Evolutionary conservation across 257 asterid genomes (phyloP), one percentile per base, ranked within the genome.

Genomic region (Paulownia fortunei): DNA sequence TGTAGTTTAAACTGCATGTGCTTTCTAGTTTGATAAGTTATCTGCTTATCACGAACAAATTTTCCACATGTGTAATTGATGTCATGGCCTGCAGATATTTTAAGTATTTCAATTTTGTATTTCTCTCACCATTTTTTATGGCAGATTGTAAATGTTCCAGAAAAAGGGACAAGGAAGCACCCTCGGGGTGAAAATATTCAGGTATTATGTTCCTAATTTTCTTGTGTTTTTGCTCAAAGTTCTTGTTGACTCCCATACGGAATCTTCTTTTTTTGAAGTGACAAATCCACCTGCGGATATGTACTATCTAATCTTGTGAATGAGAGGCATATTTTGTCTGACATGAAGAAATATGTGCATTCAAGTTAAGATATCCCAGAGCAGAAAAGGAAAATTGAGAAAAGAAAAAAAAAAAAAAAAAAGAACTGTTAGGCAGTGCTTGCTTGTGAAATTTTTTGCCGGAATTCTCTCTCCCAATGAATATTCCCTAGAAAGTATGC

Each of bases 131-230:
- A 64, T 83, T 65, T 68, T 62, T 44, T 79, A 69, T 74, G 79
- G 79, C 94, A 94, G 98, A 89, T 90, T 75, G 93, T 94, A 77
- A 94, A 85, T 81, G 98, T 94, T 88, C 98, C 98, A 76, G 97
- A 94, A 82, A 94, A 94, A 77, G 98, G 98, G 79, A 91, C 96
- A 36, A 89, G 98, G 88, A 94, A 92, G 87, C 95, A 92, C 80
- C 95, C 98, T 69, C 97, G 97, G 19, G 98, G 97, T 55, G 98
- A 92, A 65, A 87, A 85, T 73, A 88, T 94, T 84, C 97, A 94
- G 98, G 98, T 90, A 87, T 46, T 63, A 26, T 75, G 72, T 75
- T 77, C 66, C 69, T 41, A 21, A 34, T 55, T 46, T 54, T 54
- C 39, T 83, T 78, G 4, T 12, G 63, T 64, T 81, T 79, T 52